Base-by-base conservation (phyloP, 306 rosid species). In the Ziziphus jujuba region DNA sequence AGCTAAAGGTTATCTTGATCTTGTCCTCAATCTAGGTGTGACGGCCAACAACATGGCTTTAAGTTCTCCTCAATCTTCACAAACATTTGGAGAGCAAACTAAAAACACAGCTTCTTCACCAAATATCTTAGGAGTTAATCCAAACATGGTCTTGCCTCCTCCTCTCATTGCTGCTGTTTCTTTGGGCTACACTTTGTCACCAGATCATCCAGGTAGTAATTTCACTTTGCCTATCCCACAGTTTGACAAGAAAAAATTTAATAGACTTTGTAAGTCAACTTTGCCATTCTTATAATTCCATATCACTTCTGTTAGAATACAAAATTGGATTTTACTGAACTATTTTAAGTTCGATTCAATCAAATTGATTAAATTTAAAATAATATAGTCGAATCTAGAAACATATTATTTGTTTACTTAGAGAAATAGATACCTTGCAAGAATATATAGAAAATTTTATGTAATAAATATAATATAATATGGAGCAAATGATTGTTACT, bases 211-310 rank as follows among this genome's bases (percentile, higher is more conserved):
- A 0, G 90, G 98, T 80, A 87, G 81, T 75, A 76, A 66, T 67
- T 87, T 92, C 79, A 76, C 90, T 25, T 67, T 87, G 69, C 96
- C 96, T 73, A 97, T 97, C 61, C 97, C 98, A 22, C 98, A 96
- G 5, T 88, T 96, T 17, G 96, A 90, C 78, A 84, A 70, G 70
- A 92, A 92, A 77, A 89, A 93, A 65, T 84, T 74, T 11, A 97
- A 93, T 61, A 91, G 97, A 7, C 86, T 91, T 38, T 90, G 97
- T 92, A 85, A 85, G 97, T 83, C 67, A 55, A 54, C 64, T 25
- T 36, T 61, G 52, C 45, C 23, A 44, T 17, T 77, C 58, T 58
- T 63, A 9, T 45, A 48, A 47, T 50, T 24, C 5, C 17, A 50
- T 20, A 13, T 34, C 31, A 57, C 1, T 4, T 75, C 51, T 38